These are phyloP conservation scores for Micromonas commoda DNA, from an alignment of 139 green algal genomes.

Conservation along the genomic window DNA sequence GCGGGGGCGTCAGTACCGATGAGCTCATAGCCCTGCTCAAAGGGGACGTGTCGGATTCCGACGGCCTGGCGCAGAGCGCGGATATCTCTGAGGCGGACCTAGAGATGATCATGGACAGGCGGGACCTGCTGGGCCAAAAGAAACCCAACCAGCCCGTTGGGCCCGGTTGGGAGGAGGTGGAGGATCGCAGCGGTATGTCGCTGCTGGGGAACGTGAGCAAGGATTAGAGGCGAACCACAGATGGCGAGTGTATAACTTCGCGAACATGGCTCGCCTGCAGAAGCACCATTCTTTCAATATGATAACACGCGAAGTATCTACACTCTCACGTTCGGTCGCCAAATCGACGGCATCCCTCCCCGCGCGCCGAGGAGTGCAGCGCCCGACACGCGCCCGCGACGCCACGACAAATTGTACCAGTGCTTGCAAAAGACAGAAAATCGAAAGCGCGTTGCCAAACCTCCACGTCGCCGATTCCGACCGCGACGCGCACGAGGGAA, in stretches of 20 bases:
- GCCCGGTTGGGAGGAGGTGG: constrained; percentile 17
- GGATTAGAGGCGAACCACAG: neutral
- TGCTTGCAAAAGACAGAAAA: too few species aligned
- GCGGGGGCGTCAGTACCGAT: constrained; percentile 46
- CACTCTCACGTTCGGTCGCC: too few species aligned
- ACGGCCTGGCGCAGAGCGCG: constrained; percentile 15
- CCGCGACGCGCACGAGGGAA: too few species aligned
- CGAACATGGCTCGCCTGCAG: too few species aligned
- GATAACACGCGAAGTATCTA: too few species aligned
- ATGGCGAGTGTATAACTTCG: neutral
- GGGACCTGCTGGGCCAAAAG: constrained; percentile 3
- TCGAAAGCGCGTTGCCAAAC: too few species aligned
- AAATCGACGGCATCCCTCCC: too few species aligned
- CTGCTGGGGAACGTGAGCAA: constrained; percentile 20
- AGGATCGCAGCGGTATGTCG: constrained; percentile 10
- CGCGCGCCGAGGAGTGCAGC: too few species aligned
- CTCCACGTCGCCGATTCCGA: too few species aligned
- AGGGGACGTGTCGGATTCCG: neutral
- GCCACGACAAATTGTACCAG: too few species aligned
- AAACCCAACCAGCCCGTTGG: constrained; percentile 15
- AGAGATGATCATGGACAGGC: neutral
- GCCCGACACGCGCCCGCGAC: too few species aligned
- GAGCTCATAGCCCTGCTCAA: constrained; percentile 76
- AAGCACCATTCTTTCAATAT: too few species aligned
- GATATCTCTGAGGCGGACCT: constrained; percentile 28